Conservation (phyloP, 2,329 filamentous ascomycete species). For the Penicillium sp. region DNA sequence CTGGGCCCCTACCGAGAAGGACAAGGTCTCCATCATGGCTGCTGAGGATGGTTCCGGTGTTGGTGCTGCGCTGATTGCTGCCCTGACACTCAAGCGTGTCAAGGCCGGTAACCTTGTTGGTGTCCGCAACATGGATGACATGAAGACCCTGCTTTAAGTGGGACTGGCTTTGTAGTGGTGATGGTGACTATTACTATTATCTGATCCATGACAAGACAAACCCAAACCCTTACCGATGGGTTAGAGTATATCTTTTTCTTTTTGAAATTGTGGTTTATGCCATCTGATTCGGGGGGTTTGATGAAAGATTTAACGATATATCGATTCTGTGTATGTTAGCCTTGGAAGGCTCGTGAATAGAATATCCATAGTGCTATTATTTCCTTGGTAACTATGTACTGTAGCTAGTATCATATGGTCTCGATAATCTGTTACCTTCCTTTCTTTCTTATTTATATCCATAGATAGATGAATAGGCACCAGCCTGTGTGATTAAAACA, state of each 20-base stretch:
- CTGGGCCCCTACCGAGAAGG: conserved; percentile 81
- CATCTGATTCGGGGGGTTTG: not conserved
- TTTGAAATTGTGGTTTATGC: not conserved
- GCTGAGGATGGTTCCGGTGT: conserved; percentile 97
- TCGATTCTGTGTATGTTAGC: conserved; percentile 4
- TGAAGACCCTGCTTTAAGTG: conserved; percentile 34
- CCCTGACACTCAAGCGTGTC: conserved; percentile 63
- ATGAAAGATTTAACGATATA: conserved; percentile 2
- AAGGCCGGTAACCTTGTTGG: conserved; percentile 60
- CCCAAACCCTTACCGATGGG: not conserved
- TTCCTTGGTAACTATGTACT: not conserved
- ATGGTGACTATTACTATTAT: not conserved
- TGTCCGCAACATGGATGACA: conserved; percentile 52
- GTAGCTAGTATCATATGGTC: not conserved
- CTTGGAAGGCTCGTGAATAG: conserved; percentile 3
- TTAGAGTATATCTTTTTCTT: not conserved
- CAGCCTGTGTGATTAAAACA: not conserved
- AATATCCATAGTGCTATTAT: not conserved
- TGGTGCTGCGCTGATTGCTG: conserved; percentile 91
- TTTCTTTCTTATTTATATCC: not conserved
- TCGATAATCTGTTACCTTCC: not conserved
- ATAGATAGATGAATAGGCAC: not conserved
- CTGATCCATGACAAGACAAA: not conserved
- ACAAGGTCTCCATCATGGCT: conserved; percentile 82
- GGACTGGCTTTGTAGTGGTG: not conserved